Conservation (phyloP, 2,329 filamentous ascomycete genomes). For the Colletotrichum paranaense region DNA sequence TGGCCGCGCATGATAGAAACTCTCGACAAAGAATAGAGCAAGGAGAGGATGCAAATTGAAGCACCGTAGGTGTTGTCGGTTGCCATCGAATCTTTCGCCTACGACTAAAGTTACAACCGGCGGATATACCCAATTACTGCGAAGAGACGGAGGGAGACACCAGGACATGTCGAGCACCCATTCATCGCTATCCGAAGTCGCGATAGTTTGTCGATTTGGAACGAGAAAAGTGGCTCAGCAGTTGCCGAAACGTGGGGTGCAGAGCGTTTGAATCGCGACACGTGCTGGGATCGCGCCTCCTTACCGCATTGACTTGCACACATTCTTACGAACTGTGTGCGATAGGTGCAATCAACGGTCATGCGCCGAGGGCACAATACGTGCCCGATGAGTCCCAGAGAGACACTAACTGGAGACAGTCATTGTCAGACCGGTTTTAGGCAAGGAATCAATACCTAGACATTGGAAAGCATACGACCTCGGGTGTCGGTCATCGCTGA, state of each 20-base stretch:
- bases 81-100: constrained; percentile 12
- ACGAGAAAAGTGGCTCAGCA: not conserved
- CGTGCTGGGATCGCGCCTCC: not conserved
- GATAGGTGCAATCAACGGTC: not conserved
- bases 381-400: not conserved
- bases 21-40: not conserved
- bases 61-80: constrained; percentile 1
- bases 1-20: constrained; percentile 6
- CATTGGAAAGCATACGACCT: not conserved
- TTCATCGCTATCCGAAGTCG: not conserved
- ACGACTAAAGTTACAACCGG: not conserved
- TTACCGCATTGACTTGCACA: constrained; percentile 1
- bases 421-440: not conserved
- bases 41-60: not conserved
- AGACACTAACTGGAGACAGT: not conserved
- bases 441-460: not conserved
- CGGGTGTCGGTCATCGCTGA: not conserved
- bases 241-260: not conserved
- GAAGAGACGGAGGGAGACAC: not conserved
- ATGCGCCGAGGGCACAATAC: not conserved
- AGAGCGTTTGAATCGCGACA: not conserved
- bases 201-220: not conserved
- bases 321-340: not conserved
- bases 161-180: not conserved
- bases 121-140: not conserved